Conservation (phyloP, 2,329 filamentous ascomycete species). For the Monascus ruber region DNA sequence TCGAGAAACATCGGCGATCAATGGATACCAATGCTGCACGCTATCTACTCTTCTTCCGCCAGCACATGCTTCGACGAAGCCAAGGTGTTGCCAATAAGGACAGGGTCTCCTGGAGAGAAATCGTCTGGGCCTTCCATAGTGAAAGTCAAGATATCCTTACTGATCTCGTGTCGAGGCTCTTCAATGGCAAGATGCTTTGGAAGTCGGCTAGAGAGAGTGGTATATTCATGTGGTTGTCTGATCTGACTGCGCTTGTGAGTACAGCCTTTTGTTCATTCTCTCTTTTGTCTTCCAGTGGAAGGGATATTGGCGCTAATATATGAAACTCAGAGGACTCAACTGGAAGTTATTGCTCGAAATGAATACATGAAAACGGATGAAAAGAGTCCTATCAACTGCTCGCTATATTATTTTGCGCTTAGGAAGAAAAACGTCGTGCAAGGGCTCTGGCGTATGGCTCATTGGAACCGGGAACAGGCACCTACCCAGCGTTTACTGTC, state of each 20-base stretch:
- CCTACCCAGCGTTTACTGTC: constrained; percentile 68
- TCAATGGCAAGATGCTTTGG: constrained; percentile 72
- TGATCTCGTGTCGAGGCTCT: constrained; percentile 71
- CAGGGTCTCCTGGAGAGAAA: constrained; percentile 44
- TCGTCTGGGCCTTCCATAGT: constrained; percentile 35
- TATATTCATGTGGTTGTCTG: constrained; percentile 88
- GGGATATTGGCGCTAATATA: background rate
- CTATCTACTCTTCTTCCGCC: constrained; percentile 78
- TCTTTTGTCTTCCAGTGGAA: background rate
- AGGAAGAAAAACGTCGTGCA: constrained; percentile 83
- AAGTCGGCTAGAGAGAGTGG: constrained; percentile 74
- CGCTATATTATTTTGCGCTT: constrained; percentile 80
- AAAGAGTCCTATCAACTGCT: constrained; percentile 84
- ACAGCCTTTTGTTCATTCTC: too few species aligned
- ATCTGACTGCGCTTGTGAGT: constrained; percentile 62
- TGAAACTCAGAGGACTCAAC: constrained; percentile 52
- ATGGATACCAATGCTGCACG: constrained; percentile 83
- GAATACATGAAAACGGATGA: constrained; percentile 82
- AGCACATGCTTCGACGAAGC: constrained; percentile 60
- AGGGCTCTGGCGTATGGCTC: constrained; percentile 89
- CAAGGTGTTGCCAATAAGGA: constrained; percentile 52
- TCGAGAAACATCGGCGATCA: constrained; percentile 76
- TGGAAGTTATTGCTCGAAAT: constrained; percentile 83
- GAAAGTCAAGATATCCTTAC: constrained; percentile 72
- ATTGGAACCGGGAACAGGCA: constrained; percentile 73